phyloP scores from a whole-genome alignment of 2,329 filamentous ascomycete genomes.

The Aureobasidium subglaciale region DNA sequence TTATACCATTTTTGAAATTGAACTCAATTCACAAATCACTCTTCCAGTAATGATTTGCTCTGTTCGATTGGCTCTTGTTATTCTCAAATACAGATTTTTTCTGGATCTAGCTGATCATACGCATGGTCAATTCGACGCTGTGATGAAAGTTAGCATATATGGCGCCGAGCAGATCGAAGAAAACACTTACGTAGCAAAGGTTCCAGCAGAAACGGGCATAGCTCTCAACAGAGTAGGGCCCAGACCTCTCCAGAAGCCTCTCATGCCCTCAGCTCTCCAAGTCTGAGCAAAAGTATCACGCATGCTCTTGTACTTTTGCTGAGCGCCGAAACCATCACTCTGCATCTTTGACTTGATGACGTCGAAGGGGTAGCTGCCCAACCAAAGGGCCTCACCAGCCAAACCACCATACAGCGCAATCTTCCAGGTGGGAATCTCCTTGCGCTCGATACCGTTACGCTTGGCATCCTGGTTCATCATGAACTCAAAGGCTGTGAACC shows the following conservation, averaged over 20 bases:
- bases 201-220: constrained; percentile 97
- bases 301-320: constrained; percentile 72
- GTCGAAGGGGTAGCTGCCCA: constrained; percentile 90
- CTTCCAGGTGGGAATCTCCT: constrained; percentile 74
- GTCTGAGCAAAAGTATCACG: constrained; percentile 82
- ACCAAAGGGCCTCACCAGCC: constrained; percentile 89
- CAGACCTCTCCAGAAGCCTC: constrained; percentile 93
- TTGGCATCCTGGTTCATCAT: constrained; percentile 85
- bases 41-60: too few relatives aligned
- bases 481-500: constrained; percentile 94
- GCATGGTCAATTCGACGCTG: constrained; percentile 15
- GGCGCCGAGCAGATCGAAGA: neutral
- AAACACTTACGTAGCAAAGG: constrained; percentile 66
- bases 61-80: neutral
- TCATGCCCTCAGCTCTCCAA: constrained; percentile 65
- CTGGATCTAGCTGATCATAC: constrained; percentile 8
- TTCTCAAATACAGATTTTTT: neutral
- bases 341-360: constrained; percentile 99
- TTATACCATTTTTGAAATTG: neutral
- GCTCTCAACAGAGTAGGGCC: constrained; percentile 84
- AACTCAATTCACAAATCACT: neutral
- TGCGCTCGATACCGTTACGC: constrained; percentile 67
- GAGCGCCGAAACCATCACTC: constrained; percentile 77
- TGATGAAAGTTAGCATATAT: neutral
- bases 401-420: constrained; percentile 88